phyloP scores from a whole-genome alignment of 2,329 filamentous ascomycete genomes.

The Ophiostoma triangulosporum region DNA sequence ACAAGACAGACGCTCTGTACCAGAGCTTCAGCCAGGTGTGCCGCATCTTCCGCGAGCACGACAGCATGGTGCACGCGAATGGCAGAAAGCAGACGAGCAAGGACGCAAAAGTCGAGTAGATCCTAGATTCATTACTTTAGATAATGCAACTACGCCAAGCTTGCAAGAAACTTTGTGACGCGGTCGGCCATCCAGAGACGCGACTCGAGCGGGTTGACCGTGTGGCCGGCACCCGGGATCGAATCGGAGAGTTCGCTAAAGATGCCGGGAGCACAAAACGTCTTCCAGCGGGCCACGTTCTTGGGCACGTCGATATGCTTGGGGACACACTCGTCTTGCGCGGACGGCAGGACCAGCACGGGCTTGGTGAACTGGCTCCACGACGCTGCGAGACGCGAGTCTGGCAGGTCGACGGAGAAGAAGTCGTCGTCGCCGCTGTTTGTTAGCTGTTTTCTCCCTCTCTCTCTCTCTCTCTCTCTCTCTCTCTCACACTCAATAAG shows the following conservation, averaged over 20 bases:
- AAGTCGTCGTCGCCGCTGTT: slow-evolving; percentile 68
- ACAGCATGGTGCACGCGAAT: neutral
- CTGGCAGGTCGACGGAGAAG: slow-evolving; percentile 65
- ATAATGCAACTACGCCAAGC: slow-evolving; percentile 10
- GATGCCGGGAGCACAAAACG: slow-evolving; percentile 26
- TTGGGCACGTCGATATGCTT: slow-evolving; percentile 39
- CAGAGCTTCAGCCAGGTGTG: neutral
- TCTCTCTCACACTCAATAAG: slow-evolving; percentile 3
- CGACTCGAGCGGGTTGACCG: slow-evolving; percentile 31
- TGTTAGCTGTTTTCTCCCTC: neutral
- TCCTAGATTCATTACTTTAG: neutral
- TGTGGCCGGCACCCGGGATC: slow-evolving; percentile 40
- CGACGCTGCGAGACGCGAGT: slow-evolving; percentile 40
- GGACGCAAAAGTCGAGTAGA: neutral
- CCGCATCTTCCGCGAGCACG: neutral
- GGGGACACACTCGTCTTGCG: slow-evolving; percentile 52
- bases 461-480: neutral
- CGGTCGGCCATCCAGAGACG: slow-evolving; percentile 36
- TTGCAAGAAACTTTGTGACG: slow-evolving; percentile 32
- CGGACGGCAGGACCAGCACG: slow-evolving; percentile 52
- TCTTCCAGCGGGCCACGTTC: slow-evolving; percentile 44
- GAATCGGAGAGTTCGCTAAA: slow-evolving; percentile 37
- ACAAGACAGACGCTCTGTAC: neutral
- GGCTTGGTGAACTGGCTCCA: slow-evolving; percentile 52
- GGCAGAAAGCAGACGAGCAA: neutral